These are phyloP conservation scores for Dunaliella primolecta DNA, from an alignment of 139 green algal species.

Conservation along the genomic window DNA sequence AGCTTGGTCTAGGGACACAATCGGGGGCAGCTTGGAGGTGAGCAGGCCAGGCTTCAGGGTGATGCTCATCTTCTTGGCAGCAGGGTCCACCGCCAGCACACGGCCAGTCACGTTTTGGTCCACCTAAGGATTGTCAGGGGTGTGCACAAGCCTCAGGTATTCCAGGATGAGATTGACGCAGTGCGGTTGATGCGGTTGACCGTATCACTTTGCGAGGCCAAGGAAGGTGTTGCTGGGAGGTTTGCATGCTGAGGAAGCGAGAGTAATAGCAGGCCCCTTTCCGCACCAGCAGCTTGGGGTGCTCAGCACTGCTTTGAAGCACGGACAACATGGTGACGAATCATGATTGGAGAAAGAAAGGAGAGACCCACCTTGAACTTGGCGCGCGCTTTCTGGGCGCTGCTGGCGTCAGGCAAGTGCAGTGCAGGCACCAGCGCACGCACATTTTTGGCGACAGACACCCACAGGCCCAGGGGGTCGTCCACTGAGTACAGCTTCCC, in stretches of 20 bases:
- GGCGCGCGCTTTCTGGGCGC: constrained; percentile 16
- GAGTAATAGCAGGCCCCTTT: too few relatives aligned
- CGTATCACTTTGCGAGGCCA: too few relatives aligned
- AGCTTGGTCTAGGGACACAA: constrained; percentile 53
- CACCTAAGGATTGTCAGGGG: too few relatives aligned
- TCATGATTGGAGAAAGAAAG: too few relatives aligned
- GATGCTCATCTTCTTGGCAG: constrained; percentile 47
- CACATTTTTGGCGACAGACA: constrained; percentile 20
- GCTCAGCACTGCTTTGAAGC: too few relatives aligned
- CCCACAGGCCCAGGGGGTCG: constrained; percentile 21
- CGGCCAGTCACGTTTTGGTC: constrained; percentile 55
- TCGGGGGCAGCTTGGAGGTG: constrained; percentile 61
- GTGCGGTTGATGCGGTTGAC: background rate
- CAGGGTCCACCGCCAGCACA: constrained; percentile 63
- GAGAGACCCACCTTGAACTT: constrained; percentile 42
- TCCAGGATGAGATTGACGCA: background rate
- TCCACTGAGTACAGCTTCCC: constrained; percentile 23
- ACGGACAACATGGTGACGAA: too few relatives aligned
- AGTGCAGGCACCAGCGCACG: constrained; percentile 29
- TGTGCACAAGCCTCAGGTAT: background rate
- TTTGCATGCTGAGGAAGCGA: background rate
- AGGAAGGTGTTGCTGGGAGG: background rate
- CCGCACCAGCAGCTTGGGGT: too few relatives aligned
- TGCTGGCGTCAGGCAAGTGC: constrained; percentile 51
- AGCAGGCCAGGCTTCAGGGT: constrained; percentile 85